phyloP scores from a whole-genome alignment of 2,329 filamentous ascomycete species.

The Ophiostoma pallidulum region DNA sequence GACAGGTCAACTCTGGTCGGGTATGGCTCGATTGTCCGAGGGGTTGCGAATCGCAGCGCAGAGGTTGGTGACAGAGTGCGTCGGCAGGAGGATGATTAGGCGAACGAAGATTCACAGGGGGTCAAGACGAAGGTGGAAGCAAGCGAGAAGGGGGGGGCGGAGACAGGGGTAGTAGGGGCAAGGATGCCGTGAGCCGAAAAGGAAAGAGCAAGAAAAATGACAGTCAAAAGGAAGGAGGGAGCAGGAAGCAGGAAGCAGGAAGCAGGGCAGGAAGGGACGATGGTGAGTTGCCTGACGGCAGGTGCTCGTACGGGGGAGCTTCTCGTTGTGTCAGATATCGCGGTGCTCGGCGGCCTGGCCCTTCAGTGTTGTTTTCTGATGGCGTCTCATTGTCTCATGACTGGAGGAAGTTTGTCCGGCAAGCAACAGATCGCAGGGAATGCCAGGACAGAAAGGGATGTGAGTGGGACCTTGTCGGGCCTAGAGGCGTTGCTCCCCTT shows the following conservation, averaged over 20 bases:
- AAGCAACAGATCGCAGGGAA: slow-evolving; percentile 1
- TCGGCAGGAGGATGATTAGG: too few relatives aligned
- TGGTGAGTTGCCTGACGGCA: not conserved
- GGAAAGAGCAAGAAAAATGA: not conserved
- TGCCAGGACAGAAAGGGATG: not conserved
- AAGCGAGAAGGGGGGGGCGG: not conserved
- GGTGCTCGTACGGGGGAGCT: too few relatives aligned
- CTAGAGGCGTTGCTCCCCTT: slow-evolving; percentile 1
- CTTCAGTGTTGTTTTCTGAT: not conserved
- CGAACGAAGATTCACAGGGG: too few relatives aligned
- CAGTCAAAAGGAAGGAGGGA: not conserved
- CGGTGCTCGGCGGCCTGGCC: not conserved
- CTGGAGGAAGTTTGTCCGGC: slow-evolving; percentile 8
- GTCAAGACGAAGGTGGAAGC: not conserved
- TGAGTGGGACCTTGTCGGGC: slow-evolving; percentile 7
- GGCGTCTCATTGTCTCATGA: not conserved
- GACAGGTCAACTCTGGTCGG: too few relatives aligned
- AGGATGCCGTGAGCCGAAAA: not conserved
- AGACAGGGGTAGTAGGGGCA: not conserved
- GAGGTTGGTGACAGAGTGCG: too few relatives aligned
- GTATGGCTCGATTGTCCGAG: too few relatives aligned
- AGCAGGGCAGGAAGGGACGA: slow-evolving; percentile 4
- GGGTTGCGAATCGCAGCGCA: too few relatives aligned
- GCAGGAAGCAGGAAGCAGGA: not conserved
- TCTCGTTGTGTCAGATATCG: too few relatives aligned